A percentile compares a stretch with the other conserved stretches of the same genome.
These are phyloP conservation scores for Crucibulum laeve DNA, from an alignment of 768 basidiomycete species.

Conservation along the genomic window DNA sequence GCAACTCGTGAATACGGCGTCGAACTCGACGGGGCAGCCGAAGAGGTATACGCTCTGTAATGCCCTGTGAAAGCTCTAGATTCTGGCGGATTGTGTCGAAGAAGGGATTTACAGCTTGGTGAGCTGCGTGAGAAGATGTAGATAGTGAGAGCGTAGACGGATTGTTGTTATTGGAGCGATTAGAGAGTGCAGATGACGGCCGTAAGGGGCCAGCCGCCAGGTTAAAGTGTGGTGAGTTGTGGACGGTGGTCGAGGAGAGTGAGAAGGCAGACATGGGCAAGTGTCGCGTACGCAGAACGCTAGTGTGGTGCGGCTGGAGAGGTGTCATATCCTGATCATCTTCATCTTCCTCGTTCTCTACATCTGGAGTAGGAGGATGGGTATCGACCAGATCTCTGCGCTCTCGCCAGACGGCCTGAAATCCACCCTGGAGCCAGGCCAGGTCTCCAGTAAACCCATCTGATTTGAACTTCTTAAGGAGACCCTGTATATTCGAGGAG, in stretches of 20 bases:
- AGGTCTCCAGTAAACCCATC: slow-evolving; percentile 55
- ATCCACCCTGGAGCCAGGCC: slow-evolving; percentile 80
- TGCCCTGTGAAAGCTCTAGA: slow-evolving; percentile 68
- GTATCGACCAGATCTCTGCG: slow-evolving; percentile 48
- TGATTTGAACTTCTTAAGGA: slow-evolving; percentile 70
- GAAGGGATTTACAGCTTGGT: slow-evolving; percentile 76
- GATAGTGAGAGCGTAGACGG: slow-evolving; percentile 12
- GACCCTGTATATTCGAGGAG: slow-evolving; percentile 64
- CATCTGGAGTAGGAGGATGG: slow-evolving; percentile 42
- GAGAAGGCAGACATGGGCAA: slow-evolving; percentile 67
- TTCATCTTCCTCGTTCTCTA: slow-evolving; percentile 52
- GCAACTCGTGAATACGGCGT: slow-evolving; percentile 66
- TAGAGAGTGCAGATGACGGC: slow-evolving; percentile 9
- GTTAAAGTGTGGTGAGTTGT: slow-evolving; percentile 19
- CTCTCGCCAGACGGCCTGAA: slow-evolving; percentile 62
- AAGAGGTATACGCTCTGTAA: slow-evolving; percentile 82
- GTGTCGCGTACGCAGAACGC: slow-evolving; percentile 49
- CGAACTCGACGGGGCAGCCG: slow-evolving; percentile 44
- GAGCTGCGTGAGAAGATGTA: slow-evolving; percentile 10
- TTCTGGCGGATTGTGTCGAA: slow-evolving; percentile 93
- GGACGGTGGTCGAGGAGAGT: slow-evolving; percentile 36
- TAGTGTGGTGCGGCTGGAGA: slow-evolving; percentile 12
- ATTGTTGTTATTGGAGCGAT: slow-evolving; percentile 11
- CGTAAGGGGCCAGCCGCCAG: slow-evolving; percentile 17
- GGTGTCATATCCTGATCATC: slow-evolving; percentile 15